Percentiles rank a stretch among this genome's conserved stretches.
Conservation (phyloP, 257 asterid species). For the Solanum chmielewskii region DNA sequence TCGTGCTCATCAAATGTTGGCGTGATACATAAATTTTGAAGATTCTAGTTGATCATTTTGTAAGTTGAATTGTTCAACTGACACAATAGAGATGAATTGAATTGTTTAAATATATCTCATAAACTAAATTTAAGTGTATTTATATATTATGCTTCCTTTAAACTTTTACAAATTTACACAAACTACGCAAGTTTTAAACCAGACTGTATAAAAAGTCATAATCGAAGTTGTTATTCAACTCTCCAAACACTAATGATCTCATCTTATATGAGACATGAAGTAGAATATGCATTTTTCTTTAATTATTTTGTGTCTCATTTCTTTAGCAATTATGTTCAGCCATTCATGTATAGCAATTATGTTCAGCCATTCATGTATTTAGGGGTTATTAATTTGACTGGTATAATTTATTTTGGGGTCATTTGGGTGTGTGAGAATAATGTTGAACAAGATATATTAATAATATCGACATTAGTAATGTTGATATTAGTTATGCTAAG, state of each 20-base stretch:
- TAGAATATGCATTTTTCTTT: background rate
- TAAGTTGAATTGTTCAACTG: background rate
- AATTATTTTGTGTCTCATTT: background rate
- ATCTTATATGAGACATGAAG: background rate
- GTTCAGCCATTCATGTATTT: background rate
- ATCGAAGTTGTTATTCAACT: background rate
- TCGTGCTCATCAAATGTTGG: background rate
- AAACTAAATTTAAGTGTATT: background rate
- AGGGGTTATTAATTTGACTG: background rate
- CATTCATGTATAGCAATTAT: background rate
- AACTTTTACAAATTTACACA: background rate
- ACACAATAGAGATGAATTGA: background rate
- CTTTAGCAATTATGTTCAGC: background rate
- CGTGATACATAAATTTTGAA: background rate
- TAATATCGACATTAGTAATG: background rate
- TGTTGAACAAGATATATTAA: background rate
- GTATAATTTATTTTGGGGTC: background rate
- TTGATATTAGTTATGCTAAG: background rate
- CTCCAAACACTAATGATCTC: background rate
- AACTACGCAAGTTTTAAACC: background rate
- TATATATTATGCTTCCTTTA: background rate
- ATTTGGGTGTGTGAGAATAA: background rate
- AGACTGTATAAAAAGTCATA: background rate
- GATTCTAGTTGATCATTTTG: background rate
- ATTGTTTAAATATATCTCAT: background rate